Base-by-base conservation (phyloP, 306 rosid species). In the Vigna trinervia region DNA sequence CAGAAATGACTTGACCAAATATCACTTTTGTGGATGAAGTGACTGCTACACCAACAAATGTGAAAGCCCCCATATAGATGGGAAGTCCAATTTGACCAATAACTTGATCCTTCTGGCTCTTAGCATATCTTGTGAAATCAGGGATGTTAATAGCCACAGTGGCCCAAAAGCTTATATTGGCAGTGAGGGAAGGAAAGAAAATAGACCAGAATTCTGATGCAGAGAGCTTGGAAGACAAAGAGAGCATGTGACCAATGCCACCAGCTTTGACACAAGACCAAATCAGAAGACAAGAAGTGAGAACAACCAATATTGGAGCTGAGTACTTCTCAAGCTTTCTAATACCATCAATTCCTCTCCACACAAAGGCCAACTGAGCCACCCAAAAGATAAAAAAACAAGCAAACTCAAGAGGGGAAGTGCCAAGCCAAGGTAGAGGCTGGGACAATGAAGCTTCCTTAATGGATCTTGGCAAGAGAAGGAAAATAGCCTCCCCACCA, bases 91-190 rank as follows among this genome's bases (percentile, higher is more conserved):
- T 66, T 30, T 94, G 98, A 68, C 98, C 98, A n/a, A 92, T 20
- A 30, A 90, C 46, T 78, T 94, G 98, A 78, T 90, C 98, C 0
- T 77, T 81, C 46, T 94, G 96, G 70, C 76, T 75, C 81, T 84
- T 90, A 0, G 96, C 93, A 19, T 88, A 94, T 15, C 97, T 78
- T 11, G 98, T 92, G 46, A 94, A 94, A 85, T 94, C 97, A 1
- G 96, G 96, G 32, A 94, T 94, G 85, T 94, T 94, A 3, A 94
- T 86, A 63, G 98, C 96, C 36, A 94, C 26, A 66, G 97, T 77
- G 15, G 96, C 90, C 98, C 97, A 94, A 50, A 92, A 94, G 80
- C 97, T 89, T 69, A 94, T 92, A 51, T 92, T 94, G 1, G 98
- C 97, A 61, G 97, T 94, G 4, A 94, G 86, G 36, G 96, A 88